phyloP scores from a whole-genome alignment of 2,329 filamentous ascomycete genomes.

The Gliomastix tumulicola region DNA sequence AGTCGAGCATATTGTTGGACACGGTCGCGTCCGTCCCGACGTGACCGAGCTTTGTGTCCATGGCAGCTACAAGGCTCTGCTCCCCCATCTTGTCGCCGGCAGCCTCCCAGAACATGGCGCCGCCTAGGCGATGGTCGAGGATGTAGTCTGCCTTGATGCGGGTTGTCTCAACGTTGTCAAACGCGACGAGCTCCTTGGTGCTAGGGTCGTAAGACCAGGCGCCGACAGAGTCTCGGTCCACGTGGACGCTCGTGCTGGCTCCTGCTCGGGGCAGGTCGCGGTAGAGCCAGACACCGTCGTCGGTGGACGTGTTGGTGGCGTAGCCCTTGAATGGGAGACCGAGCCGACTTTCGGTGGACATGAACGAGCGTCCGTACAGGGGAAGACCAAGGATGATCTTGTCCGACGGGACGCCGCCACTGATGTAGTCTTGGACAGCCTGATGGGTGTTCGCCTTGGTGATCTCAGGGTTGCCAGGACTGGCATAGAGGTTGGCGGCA shows the following conservation, averaged over 20 bases:
- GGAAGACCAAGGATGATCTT: constrained; percentile 91
- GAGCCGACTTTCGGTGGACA: constrained; percentile 65
- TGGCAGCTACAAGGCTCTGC: constrained; percentile 52
- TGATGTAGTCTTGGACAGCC: constrained; percentile 65
- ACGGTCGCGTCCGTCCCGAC: too few species aligned
- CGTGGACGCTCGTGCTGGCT: constrained; percentile 36
- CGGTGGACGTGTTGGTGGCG: constrained; percentile 45
- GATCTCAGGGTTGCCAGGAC: constrained; percentile 42
- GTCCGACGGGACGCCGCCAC: constrained; percentile 51
- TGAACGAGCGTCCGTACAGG: constrained; percentile 81
- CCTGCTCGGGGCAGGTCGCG: constrained; percentile 60
- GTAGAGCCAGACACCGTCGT: constrained; percentile 62
- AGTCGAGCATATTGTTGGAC: constrained; percentile 44
- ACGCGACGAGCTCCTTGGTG: constrained; percentile 59
- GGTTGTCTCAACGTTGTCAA: constrained; percentile 49
- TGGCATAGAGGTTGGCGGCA: constrained; percentile 70
- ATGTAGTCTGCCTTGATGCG: constrained; percentile 56
- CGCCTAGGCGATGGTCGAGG: constrained; percentile 52
- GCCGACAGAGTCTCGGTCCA: constrained; percentile 54
- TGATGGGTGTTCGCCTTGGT: constrained; percentile 73
- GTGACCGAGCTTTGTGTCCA: constrained; percentile 34
- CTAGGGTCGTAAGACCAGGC: constrained; percentile 63
- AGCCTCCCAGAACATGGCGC: constrained; percentile 81
- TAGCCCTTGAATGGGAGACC: constrained; percentile 60
- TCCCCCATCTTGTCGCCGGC: constrained; percentile 52